Percentiles rank a stretch among this genome's conserved stretches.
Conservation (phyloP, 2,329 filamentous ascomycete genomes). For the Metarhizium anisopliae region DNA sequence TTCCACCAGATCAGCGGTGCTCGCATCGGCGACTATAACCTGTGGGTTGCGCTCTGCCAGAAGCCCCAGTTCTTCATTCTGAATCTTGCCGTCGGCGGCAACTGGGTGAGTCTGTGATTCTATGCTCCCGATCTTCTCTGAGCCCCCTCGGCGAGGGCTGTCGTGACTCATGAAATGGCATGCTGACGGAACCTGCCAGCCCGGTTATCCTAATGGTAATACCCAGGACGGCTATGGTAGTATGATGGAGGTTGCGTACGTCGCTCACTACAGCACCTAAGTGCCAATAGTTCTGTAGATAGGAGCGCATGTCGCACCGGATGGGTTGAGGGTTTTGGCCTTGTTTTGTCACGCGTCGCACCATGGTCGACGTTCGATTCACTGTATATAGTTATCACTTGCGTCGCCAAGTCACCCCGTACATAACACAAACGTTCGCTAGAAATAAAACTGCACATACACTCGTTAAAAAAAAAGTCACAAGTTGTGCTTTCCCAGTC, state of each 20-base stretch:
- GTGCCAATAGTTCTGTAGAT: not conserved
- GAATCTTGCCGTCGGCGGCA: constrained; percentile 47
- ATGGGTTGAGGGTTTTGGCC: not conserved
- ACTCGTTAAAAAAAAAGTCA: not conserved
- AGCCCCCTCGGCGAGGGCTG: not conserved
- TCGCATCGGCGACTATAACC: constrained; percentile 31
- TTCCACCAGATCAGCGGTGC: constrained; percentile 35
- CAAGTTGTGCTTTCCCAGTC: not conserved
- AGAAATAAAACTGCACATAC: not conserved
- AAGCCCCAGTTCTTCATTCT: constrained; percentile 42
- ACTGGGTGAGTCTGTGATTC: constrained; percentile 32
- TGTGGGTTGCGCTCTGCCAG: constrained; percentile 43
- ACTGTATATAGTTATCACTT: constrained; percentile 9
- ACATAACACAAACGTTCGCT: constrained; percentile 3
- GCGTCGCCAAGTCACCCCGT: constrained; percentile 1
- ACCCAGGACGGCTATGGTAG: constrained; percentile 36
- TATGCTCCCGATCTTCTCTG: not conserved
- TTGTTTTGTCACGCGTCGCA: not conserved
- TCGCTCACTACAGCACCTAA: constrained; percentile 29
- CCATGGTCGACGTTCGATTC: not conserved
- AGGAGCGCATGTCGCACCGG: not conserved
- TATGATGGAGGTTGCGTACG: constrained; percentile 44
- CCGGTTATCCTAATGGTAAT: constrained; percentile 36
- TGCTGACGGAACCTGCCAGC: constrained; percentile 21
- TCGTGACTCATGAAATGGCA: not conserved